These are phyloP conservation scores for Starmerella apis DNA, from an alignment of 805 yeast species.

Conservation along the genomic window DNA sequence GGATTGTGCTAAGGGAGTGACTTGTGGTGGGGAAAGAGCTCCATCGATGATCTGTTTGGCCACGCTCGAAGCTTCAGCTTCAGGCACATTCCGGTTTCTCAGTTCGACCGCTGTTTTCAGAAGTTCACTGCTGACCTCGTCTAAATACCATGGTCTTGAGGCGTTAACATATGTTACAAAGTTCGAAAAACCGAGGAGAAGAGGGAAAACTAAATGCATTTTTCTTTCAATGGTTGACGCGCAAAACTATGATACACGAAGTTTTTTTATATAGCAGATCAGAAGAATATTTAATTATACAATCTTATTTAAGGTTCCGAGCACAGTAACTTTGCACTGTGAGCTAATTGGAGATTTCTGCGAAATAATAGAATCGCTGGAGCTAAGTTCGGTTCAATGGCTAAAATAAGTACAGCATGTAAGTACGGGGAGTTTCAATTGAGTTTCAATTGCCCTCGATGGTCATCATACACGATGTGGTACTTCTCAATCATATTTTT, in stretches of 20 bases:
- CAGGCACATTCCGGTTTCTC: slow-evolving; percentile 11
- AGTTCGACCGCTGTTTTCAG: slow-evolving; percentile 8
- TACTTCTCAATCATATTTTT: no score
- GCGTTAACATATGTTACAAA: background rate
- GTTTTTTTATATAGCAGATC: no score
- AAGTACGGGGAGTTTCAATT: no score
- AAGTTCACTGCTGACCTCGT: slow-evolving; percentile 10
- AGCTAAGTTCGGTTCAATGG: no score
- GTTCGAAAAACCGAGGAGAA: background rate
- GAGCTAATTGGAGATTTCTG: background rate
- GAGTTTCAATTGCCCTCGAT: no score
- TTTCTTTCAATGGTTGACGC: no score
- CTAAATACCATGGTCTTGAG: slow-evolving; percentile 19
- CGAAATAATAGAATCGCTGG: no score
- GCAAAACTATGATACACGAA: no score
- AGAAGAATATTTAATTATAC: background rate
- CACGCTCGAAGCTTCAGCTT: slow-evolving; percentile 14
- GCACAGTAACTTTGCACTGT: background rate
- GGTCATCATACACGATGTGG: no score
- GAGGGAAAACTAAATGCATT: background rate
- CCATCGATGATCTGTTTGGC: slow-evolving; percentile 17
- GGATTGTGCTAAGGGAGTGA: slow-evolving; percentile 10
- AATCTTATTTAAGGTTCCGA: background rate
- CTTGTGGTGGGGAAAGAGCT: slow-evolving; percentile 21
- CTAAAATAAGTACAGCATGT: no score